phyloP scores from a whole-genome alignment of 106 monocot species.

The Alisma plantagoaquatica region DNA sequence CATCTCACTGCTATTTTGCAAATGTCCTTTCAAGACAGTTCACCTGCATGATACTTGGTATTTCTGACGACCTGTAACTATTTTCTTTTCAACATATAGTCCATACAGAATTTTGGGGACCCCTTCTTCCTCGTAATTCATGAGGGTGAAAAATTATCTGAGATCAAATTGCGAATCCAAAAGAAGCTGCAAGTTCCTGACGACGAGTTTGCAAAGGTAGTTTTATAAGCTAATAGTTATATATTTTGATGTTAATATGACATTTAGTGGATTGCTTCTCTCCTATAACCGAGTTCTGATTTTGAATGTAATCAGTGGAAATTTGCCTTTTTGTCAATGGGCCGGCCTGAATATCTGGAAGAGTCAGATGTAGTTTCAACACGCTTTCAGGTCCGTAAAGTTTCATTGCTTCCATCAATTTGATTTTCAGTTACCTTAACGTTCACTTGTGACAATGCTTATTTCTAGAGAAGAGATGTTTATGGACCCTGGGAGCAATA shows the following conservation, averaged over 20 bases:
- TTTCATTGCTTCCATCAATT: neutral
- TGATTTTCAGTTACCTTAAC: neutral
- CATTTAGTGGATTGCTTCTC: neutral
- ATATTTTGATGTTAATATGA: neutral
- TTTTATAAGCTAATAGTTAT: neutral
- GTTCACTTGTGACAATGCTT: neutral
- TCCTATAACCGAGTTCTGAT: neutral
- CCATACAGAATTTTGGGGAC: constrained; percentile 96
- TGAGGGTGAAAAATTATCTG: constrained; percentile 80
- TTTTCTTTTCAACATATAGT: no score
- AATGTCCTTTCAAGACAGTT: no score
- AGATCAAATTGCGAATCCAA: constrained; percentile 84
- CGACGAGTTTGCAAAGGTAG: constrained; percentile 94
- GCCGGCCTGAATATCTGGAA: constrained; percentile 88
- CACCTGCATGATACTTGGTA: no score
- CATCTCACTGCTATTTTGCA: no score
- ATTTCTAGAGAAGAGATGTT: constrained; percentile 68
- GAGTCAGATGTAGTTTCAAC: constrained; percentile 67
- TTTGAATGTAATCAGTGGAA: constrained; percentile 59
- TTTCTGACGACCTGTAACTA: no score
- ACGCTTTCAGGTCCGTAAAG: constrained; percentile 60
- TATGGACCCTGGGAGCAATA: constrained; percentile 99
- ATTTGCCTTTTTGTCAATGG: constrained; percentile 83
- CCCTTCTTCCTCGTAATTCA: constrained; percentile 92
- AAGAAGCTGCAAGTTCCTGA: constrained; percentile 91